Conservation (phyloP, 306 rosid species). For the Rosa multiflora region DNA sequence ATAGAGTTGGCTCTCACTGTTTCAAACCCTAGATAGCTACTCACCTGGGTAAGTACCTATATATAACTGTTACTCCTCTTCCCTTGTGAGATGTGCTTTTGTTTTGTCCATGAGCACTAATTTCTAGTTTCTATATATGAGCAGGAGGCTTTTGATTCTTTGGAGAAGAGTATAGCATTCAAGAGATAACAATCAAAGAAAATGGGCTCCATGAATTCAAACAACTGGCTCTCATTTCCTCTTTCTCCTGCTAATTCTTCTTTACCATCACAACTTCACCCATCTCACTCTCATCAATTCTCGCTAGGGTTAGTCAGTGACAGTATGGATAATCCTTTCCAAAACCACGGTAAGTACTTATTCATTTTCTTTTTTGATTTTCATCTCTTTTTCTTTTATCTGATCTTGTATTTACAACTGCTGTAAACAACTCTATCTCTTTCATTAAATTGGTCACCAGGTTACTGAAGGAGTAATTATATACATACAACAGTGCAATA, state of each 20-base stretch:
- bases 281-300: constrained; percentile 75
- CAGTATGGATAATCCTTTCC: constrained; percentile 76
- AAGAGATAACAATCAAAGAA: not conserved
- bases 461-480: not conserved
- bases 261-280: constrained; percentile 63
- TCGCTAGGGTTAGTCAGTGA: constrained; percentile 81
- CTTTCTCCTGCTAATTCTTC: constrained; percentile 84
- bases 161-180: constrained; percentile 5
- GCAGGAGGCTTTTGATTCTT: constrained; percentile 44
- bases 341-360: constrained; percentile 55
- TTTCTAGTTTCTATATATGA: constrained; percentile 22
- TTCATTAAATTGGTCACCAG: not conserved
- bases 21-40: constrained; percentile 35
- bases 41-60: constrained; percentile 19
- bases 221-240: constrained; percentile 98
- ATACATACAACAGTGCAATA: not conserved
- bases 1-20: constrained; percentile 9
- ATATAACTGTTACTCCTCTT: not conserved
- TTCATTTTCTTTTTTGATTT: not conserved
- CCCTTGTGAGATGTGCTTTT: not conserved
- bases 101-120: not conserved
- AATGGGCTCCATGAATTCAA: constrained; percentile 73
- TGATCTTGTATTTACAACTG: not conserved
- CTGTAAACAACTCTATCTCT: not conserved
- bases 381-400: not conserved